Evolutionary conservation across 1,139 yeast species (phyloP), one percentile per base, ranked within the genome.

Genomic region (Pneumocystis canis): DNA sequence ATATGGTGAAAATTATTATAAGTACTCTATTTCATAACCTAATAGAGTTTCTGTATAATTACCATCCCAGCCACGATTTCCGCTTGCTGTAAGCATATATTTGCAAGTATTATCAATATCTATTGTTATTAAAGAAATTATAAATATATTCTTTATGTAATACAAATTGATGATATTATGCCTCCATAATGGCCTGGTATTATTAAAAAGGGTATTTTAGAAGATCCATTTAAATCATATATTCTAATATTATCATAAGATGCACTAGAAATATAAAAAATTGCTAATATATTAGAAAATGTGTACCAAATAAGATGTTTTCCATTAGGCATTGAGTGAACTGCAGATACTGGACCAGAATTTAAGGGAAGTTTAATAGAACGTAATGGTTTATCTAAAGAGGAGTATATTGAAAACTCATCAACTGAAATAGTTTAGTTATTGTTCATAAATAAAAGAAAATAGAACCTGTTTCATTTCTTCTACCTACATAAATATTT

Each of bases 61-160:
- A 2, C 95, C 87, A 70, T 86, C 92, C 97, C 97, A 90, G 3
- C 98, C 98, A 70, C 97, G 80, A 68, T 87, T 88, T 6, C 98
- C 98, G 73, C 96, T 87, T 0, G 97, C 85, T 71, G 96, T 85
- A 16, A 90, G 82, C 84, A 92, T 79, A 72, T 87, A 92, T 68
- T 92, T 77, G 59, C 95, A 89, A 1, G 92, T 86, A 57, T 89
- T 92, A 71, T 90, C 97, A 40, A 90, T 85, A 18, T 66, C 33
- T 62, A 59, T 25, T 31, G 16, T 47, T 6, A 2, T 20, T 20
- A 62, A 53, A 31, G 32, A 78, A 67, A 87, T 31, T 59, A n/a
- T 57, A 54, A 14, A 28, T 33, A 32, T 28, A 63, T 54, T 60
- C 63, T 39, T 73, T 76, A 61, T 83, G 80, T 78, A 96, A 75